A percentile compares a stretch with the other conserved stretches of the same genome.
These are phyloP conservation scores for Zygoascus bituminiphila DNA, from an alignment of 805 yeast genomes.

Conservation along the genomic window DNA sequence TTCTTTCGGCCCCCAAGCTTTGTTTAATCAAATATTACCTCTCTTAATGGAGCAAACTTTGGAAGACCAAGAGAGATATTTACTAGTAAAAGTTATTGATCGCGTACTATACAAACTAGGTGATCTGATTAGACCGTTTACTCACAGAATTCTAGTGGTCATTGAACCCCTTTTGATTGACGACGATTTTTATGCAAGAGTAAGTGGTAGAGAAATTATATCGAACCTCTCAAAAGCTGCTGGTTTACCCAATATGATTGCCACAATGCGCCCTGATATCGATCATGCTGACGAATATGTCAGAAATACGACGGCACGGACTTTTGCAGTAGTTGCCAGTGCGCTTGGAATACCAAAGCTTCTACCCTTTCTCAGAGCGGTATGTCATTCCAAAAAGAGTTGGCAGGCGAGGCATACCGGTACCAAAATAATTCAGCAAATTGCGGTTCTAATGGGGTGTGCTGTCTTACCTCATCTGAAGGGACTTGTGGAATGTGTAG, in stretches of 20 bases:
- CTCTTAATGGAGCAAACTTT: slow-evolving; percentile 60
- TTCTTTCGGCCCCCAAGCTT: slow-evolving; percentile 56
- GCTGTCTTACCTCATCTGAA: slow-evolving; percentile 68
- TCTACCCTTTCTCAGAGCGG: slow-evolving; percentile 76
- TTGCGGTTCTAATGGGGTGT: slow-evolving; percentile 59
- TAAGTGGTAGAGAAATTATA: slow-evolving; percentile 73
- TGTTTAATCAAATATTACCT: slow-evolving; percentile 70
- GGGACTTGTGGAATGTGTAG: slow-evolving; percentile 54
- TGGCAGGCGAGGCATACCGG: slow-evolving; percentile 87
- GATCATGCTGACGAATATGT: slow-evolving; percentile 77
- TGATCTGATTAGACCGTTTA: slow-evolving; percentile 58
- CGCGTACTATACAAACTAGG: slow-evolving; percentile 61
- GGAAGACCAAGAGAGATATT: slow-evolving; percentile 76
- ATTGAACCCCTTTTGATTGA: slow-evolving; percentile 74
- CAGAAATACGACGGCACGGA: slow-evolving; percentile 65
- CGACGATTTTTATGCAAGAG: slow-evolving; percentile 63
- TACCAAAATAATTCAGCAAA: slow-evolving; percentile 63
- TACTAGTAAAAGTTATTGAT: slow-evolving; percentile 67
- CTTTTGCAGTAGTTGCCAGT: slow-evolving; percentile 76
- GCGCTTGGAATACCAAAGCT: slow-evolving; percentile 65
- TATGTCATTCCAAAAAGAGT: slow-evolving; percentile 62
- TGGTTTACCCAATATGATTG: slow-evolving; percentile 74
- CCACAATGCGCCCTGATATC: slow-evolving; percentile 71
- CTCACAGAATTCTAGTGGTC: slow-evolving; percentile 63
- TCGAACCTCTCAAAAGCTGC: slow-evolving; percentile 70